Base-by-base conservation (phyloP, 768 basidiomycete species). In the Mycena leptocephala region DNA sequence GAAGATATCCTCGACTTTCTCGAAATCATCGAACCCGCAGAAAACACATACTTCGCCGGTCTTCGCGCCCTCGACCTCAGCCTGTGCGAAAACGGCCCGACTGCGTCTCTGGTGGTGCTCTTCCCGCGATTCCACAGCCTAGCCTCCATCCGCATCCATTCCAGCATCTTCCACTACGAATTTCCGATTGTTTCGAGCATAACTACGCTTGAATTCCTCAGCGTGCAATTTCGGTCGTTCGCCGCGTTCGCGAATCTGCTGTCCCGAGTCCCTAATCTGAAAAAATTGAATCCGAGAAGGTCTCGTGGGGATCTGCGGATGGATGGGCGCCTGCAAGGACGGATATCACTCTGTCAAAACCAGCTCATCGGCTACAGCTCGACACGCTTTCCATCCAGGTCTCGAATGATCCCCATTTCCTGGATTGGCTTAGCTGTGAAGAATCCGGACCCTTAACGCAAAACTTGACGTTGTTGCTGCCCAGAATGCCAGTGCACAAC, bases 31-130 rank as follows among this genome's bases (percentile, higher is more conserved):
- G 56, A 30, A 28, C 48, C 67, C 43, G 43, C 66, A 26, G 55
- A 70, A 30, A 70, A 70, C 68, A 70, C 68, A 4, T 70, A 59
- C 22, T 18, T 59, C 24, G 28, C 22, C 37, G 33, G 10, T 7
- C 28, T 70, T 43, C 68, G 68, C 5, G 53, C 22, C 39, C 22
- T 70, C 22, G 30, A 58, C 35, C 28, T 70, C 68, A 70, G 39
- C 41, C 3, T 70, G 41, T 41, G 39, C 24, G 62, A 64, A 43
- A 64, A 64, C 28, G 62, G 62, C 28, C 39, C 62, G 14, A 43
- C 62, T 28, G 9, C 20, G n/a, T 39, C 20, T 8, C 32, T 70
- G 11, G n/a, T 58, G 39, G 20, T n/a, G 20, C 39, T 70, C 39
- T 26, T 70, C 18, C 68, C 68, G 5, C 51, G 41, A 24, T 68